Evolutionary conservation across 257 asterid genomes (phyloP).

Genomic region (Coffea eugenioides): DNA sequence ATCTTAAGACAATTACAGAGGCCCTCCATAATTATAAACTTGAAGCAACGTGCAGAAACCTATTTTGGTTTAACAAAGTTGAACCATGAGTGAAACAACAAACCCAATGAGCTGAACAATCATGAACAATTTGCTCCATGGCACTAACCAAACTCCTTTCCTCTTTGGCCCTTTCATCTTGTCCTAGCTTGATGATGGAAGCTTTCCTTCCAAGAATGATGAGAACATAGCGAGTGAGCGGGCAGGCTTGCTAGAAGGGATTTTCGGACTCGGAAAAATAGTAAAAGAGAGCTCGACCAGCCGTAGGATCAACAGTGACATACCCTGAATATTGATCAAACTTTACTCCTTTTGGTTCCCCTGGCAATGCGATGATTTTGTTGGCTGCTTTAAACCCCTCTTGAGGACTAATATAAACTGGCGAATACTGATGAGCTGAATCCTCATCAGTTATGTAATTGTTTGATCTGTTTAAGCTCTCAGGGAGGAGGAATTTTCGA

Average conservation of each 20-base stretch:
- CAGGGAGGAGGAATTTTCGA: slow-evolving; percentile 11
- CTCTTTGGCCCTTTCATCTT: neutral
- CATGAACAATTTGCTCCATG: neutral
- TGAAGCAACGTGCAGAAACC: too few species aligned
- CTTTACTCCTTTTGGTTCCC: slow-evolving; percentile 49
- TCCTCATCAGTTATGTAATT: neutral
- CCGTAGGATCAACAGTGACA: too few species aligned
- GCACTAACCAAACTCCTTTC: neutral
- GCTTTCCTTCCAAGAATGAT: slow-evolving; percentile 31
- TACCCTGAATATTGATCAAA: too few species aligned
- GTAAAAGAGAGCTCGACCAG: too few species aligned
- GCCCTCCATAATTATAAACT: too few species aligned
- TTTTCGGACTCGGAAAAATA: too few species aligned
- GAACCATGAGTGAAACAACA: too few species aligned
- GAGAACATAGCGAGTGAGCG: slow-evolving; percentile 38
- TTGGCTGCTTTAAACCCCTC: slow-evolving; percentile 30
- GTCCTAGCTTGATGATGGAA: slow-evolving; percentile 11
- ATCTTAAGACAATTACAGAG: too few species aligned
- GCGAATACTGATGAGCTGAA: neutral
- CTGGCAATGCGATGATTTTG: slow-evolving; percentile 31
- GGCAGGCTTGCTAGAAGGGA: too few species aligned
- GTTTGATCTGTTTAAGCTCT: slow-evolving; percentile 6
- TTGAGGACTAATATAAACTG: slow-evolving; percentile 27
- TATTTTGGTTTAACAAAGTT: too few species aligned
- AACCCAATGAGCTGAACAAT: too few species aligned